Evolutionary conservation across 1,284 basidiomycete genomes (phyloP).

Genomic region (Ceratobasidium papillatum): DNA sequence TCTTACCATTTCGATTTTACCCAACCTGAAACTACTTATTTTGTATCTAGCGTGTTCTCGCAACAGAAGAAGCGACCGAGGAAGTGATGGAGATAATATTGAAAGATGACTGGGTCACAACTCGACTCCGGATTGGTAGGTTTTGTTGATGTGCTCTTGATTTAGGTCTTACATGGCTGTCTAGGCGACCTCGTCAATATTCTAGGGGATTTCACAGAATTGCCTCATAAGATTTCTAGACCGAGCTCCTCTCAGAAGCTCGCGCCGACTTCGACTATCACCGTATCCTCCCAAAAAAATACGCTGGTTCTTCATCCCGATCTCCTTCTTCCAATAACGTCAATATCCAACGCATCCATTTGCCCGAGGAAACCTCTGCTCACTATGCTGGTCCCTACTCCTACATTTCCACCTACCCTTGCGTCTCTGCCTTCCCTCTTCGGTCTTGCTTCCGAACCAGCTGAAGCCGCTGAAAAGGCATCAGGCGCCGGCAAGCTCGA

Average conservation of each 20-base stretch:
- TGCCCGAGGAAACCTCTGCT: conserved; percentile 86
- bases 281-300: conserved; percentile 65
- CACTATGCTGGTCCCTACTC: conserved; percentile 57
- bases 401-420: conserved; percentile 45
- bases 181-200: conserved; percentile 79
- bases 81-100: conserved; percentile 56
- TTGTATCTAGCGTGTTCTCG: conserved; percentile 6
- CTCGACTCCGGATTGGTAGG: conserved; percentile 65
- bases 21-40: neutral
- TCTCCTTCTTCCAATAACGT: conserved; percentile 85
- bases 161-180: conserved; percentile 17
- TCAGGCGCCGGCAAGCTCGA: conserved; percentile 63
- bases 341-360: conserved; percentile 80
- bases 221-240: neutral
- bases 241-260: conserved; percentile 62
- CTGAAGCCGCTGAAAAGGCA: neutral
- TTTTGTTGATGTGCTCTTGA: conserved; percentile 19
- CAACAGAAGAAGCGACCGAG: neutral
- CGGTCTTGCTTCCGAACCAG: conserved; percentile 51
- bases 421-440: conserved; percentile 65
- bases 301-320: conserved; percentile 89
- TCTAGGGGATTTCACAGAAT: conserved; percentile 17
- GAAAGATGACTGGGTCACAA: conserved; percentile 71
- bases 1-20: neutral
- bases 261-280: conserved; percentile 60